Evolutionary conservation across 2,329 filamentous ascomycete genomes (phyloP).

Genomic region (Alternaria sp.): DNA sequence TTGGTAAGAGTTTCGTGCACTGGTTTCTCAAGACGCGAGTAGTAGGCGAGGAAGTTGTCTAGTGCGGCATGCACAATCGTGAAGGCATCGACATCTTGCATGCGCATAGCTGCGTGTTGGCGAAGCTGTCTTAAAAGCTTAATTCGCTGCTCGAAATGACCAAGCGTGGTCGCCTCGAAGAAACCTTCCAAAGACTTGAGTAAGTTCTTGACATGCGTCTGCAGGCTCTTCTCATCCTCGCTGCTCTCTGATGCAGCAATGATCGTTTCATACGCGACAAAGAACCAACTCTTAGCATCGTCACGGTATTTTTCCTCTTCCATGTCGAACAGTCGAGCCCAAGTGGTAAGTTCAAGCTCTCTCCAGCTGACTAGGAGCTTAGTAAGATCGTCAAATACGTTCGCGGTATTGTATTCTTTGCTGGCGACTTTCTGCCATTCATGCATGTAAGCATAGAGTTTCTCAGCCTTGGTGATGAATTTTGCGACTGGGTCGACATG

Average conservation of each 20-base stretch:
- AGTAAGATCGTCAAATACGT: slow-evolving; percentile 80
- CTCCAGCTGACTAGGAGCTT: slow-evolving; percentile 87
- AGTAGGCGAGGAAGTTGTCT: slow-evolving; percentile 79
- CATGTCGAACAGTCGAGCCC: slow-evolving; percentile 86
- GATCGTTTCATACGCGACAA: slow-evolving; percentile 90
- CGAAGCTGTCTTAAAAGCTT: slow-evolving; percentile 70
- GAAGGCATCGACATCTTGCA: slow-evolving; percentile 60
- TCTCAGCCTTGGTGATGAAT: slow-evolving; percentile 85
- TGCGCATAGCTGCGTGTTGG: slow-evolving; percentile 71
- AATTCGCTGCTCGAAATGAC: slow-evolving; percentile 80
- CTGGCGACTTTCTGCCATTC: slow-evolving; percentile 97
- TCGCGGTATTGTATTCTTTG: slow-evolving; percentile 73
- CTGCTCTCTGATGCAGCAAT: slow-evolving; percentile 78
- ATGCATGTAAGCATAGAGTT: slow-evolving; percentile 83
- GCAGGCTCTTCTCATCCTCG: slow-evolving; percentile 65
- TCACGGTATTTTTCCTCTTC: slow-evolving; percentile 79
- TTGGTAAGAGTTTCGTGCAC: slow-evolving; percentile 72
- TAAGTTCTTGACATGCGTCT: slow-evolving; percentile 71
- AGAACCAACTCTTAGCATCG: slow-evolving; percentile 93
- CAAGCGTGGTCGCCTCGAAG: slow-evolving; percentile 79
- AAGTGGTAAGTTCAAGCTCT: slow-evolving; percentile 88
- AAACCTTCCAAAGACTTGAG: slow-evolving; percentile 82
- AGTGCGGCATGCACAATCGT: slow-evolving; percentile 71
- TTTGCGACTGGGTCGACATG: slow-evolving; percentile 87
- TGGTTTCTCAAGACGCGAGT: slow-evolving; percentile 72